phyloP scores from a whole-genome alignment of 805 yeast genomes.

The Sungouiella blattae region DNA sequence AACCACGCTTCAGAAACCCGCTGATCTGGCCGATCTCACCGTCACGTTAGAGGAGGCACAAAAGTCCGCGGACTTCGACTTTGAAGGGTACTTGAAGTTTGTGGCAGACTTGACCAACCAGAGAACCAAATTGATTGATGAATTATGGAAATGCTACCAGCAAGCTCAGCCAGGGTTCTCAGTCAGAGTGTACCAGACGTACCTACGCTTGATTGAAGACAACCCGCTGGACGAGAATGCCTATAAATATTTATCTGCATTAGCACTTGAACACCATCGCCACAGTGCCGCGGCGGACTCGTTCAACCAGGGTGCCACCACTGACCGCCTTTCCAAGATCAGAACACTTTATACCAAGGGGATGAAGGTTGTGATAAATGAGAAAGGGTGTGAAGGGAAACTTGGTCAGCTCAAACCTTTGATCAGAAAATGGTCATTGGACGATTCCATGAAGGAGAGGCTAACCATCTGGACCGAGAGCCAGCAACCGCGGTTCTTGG shows the following conservation, averaged over 20 bases:
- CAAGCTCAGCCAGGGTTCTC: slow-evolving; percentile 23
- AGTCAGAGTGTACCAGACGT: slow-evolving; percentile 20
- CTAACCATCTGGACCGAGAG: slow-evolving; percentile 20
- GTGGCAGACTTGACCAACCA: slow-evolving; percentile 20
- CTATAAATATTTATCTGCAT: slow-evolving; percentile 21
- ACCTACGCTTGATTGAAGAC: slow-evolving; percentile 24
- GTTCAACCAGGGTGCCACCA: slow-evolving; percentile 12
- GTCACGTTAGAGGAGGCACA: slow-evolving; percentile 24
- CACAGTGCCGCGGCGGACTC: slow-evolving; percentile 15
- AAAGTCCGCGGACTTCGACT: slow-evolving; percentile 34
- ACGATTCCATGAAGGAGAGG: slow-evolving; percentile 23
- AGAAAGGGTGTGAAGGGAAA: slow-evolving; percentile 24
- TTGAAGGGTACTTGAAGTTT: slow-evolving; percentile 32
- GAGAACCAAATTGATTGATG: slow-evolving; percentile 24
- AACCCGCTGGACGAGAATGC: slow-evolving; percentile 8
- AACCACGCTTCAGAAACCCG: slow-evolving; percentile 7
- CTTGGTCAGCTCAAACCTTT: slow-evolving; percentile 29
- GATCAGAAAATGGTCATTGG: slow-evolving; percentile 36
- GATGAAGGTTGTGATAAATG: slow-evolving; percentile 24
- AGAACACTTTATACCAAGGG: slow-evolving; percentile 15
- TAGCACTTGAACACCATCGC: slow-evolving; percentile 11
- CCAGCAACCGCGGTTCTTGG: slow-evolving; percentile 19
- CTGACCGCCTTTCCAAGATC: slow-evolving; percentile 4
- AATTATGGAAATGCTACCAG: slow-evolving; percentile 35
- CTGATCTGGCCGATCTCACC: slow-evolving; percentile 4